Conservation (phyloP, 257 asterid species). For the Sherardia arvensis region DNA sequence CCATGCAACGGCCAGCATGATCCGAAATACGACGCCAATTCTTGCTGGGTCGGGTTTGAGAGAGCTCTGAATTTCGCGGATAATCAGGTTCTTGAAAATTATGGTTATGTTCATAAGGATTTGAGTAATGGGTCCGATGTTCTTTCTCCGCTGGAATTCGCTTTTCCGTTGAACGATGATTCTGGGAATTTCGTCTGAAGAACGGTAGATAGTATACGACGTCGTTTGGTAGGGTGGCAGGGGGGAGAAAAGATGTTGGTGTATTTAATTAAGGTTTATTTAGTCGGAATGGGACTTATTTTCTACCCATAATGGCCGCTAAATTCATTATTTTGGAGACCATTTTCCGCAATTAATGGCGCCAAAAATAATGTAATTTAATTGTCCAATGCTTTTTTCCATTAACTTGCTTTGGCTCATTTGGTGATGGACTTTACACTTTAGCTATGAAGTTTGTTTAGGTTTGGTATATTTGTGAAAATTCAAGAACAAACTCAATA, state of each 20-base stretch:
- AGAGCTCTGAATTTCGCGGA: slow-evolving; percentile 39
- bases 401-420: no score
- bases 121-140: slow-evolving; percentile 12
- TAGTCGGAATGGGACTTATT: background rate
- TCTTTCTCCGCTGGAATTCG: slow-evolving; percentile 18
- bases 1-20: slow-evolving; percentile 28
- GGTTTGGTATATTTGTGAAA: background rate
- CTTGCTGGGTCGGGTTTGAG: slow-evolving; percentile 26
- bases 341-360: slow-evolving; percentile 6
- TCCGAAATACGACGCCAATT: slow-evolving; percentile 17
- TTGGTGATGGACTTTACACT: background rate
- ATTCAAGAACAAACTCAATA: no score
- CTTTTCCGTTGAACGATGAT: slow-evolving; percentile 6
- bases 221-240: background rate
- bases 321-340: background rate
- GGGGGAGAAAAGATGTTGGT: background rate
- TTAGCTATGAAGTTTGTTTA: no score
- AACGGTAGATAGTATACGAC: no score
- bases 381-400: background rate
- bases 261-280: background rate
- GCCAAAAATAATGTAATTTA: background rate
- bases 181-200: background rate
- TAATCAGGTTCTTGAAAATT: slow-evolving; percentile 32
- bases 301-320: background rate
- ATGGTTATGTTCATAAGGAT: slow-evolving; percentile 21